Evolutionary conservation across 1,284 basidiomycete species (phyloP).

Genomic region (Fomitopsis pinicola): DNA sequence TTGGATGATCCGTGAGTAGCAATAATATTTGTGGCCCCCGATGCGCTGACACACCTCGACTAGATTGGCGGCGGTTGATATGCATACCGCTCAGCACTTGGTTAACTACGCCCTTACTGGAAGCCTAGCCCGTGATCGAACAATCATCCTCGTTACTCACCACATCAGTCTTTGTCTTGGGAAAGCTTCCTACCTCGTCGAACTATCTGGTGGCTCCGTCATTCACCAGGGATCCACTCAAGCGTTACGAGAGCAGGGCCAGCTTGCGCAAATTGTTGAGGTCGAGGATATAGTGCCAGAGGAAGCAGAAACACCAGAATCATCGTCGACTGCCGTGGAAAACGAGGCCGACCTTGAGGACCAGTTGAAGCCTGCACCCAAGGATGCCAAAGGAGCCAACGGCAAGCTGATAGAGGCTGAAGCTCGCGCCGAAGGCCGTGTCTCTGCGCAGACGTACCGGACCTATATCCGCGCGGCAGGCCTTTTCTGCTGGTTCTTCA

Average conservation of each 20-base stretch:
- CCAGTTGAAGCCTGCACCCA: constrained; percentile 7
- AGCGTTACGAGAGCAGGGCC: constrained; percentile 48
- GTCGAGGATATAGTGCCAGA: constrained; percentile 36
- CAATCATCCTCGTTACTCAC: constrained; percentile 83
- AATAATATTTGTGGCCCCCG: neutral
- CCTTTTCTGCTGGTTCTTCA: constrained; percentile 48
- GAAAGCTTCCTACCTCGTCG: constrained; percentile 60
- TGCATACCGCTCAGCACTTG: constrained; percentile 80
- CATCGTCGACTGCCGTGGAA: constrained; percentile 21
- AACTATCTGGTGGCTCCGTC: constrained; percentile 58
- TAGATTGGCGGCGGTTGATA: constrained; percentile 84
- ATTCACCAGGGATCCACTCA: constrained; percentile 53
- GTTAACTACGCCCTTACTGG: constrained; percentile 62
- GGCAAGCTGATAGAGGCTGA: constrained; percentile 64
- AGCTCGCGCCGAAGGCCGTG: constrained; percentile 59
- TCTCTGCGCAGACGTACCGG: constrained; percentile 52
- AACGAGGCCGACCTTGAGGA: constrained; percentile 36
- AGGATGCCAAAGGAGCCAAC: constrained; percentile 13
- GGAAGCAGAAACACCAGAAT: constrained; percentile 18
- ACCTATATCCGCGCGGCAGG: constrained; percentile 64
- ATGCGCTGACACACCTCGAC: neutral
- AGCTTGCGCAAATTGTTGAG: constrained; percentile 48
- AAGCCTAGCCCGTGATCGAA: constrained; percentile 58
- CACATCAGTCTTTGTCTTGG: constrained; percentile 74
- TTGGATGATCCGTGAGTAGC: constrained; percentile 77